Conservation (phyloP, 495 filamentous ascomycete genomes). For the Glonium stellatum region DNA sequence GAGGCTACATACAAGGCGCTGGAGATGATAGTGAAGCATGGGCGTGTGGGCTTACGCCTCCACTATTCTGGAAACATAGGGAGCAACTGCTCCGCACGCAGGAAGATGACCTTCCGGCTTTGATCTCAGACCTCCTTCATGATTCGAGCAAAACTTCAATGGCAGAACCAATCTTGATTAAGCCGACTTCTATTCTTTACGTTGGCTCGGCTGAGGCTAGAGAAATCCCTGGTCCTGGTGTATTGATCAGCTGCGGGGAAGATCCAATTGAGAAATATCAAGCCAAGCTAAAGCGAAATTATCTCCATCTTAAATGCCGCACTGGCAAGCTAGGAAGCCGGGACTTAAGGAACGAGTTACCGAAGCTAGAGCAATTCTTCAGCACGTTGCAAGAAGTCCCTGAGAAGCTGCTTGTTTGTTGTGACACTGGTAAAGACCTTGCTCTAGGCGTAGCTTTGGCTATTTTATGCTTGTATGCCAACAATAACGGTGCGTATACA, state of each 20-base stretch:
- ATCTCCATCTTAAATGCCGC: conserved; percentile 58
- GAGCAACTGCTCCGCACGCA: conserved; percentile 48
- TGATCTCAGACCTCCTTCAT: conserved; percentile 53
- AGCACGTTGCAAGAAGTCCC: neutral
- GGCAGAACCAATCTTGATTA: conserved; percentile 20
- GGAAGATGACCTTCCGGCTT: conserved; percentile 56
- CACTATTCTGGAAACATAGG: conserved; percentile 67
- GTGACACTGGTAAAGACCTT: conserved; percentile 59
- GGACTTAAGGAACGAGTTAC: conserved; percentile 61
- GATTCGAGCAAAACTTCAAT: conserved; percentile 12
- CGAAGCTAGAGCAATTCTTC: conserved; percentile 48
- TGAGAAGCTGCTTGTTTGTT: conserved; percentile 50
- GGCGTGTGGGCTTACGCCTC: conserved; percentile 62
- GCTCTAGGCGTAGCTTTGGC: conserved; percentile 55
- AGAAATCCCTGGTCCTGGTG: conserved; percentile 22
- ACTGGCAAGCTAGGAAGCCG: conserved; percentile 67
- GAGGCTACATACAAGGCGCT: conserved; percentile 87
- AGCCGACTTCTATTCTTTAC: conserved; percentile 31
- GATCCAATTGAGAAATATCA: conserved; percentile 5
- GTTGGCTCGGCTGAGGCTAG: conserved; percentile 29
- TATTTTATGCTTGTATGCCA: conserved; percentile 56
- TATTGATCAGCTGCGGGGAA: conserved; percentile 33
- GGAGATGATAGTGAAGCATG: conserved; percentile 91
- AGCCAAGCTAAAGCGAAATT: conserved; percentile 26
- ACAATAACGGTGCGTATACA: conserved; percentile 45